phyloP scores from a whole-genome alignment of 305 asterid genomes.

The Fraxinus floribunda region DNA sequence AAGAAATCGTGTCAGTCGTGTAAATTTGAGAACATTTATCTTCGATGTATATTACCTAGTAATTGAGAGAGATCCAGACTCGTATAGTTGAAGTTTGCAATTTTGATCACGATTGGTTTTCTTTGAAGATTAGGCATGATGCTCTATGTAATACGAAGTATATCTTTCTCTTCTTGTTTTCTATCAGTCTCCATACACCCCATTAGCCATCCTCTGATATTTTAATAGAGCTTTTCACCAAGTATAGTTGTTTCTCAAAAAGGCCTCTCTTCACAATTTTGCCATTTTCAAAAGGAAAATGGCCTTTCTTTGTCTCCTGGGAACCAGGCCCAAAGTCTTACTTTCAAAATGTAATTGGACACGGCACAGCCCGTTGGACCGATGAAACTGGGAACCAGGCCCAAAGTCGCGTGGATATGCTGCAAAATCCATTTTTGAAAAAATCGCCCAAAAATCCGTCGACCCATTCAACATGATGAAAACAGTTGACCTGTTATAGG shows the following conservation, averaged over 20 bases:
- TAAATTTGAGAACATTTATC: slow-evolving; percentile 24
- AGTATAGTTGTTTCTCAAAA: not conserved
- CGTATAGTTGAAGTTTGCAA: not conserved
- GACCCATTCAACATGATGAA: not conserved
- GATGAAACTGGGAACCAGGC: too few species aligned
- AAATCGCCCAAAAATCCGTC: not conserved
- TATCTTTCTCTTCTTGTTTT: not conserved
- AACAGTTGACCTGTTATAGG: not conserved
- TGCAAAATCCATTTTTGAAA: too few species aligned
- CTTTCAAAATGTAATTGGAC: not conserved
- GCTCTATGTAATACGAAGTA: not conserved
- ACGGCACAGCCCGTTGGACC: too few species aligned
- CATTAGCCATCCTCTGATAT: not conserved
- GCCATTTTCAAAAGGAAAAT: not conserved
- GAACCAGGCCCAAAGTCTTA: too few species aligned
- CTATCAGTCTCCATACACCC: not conserved
- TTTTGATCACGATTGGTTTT: not conserved
- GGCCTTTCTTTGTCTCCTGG: not conserved
- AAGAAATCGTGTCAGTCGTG: slow-evolving; percentile 16
- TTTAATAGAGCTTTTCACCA: not conserved
- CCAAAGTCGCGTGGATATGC: too few species aligned
- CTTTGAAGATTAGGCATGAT: not conserved
- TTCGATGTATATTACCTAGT: slow-evolving; percentile 27
- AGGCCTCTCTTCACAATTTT: not conserved
- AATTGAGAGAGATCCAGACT: slow-evolving; percentile 3